Base-by-base conservation (phyloP, 2,329 filamentous ascomycete species). In the Ophioceras dolichostomum region DNA sequence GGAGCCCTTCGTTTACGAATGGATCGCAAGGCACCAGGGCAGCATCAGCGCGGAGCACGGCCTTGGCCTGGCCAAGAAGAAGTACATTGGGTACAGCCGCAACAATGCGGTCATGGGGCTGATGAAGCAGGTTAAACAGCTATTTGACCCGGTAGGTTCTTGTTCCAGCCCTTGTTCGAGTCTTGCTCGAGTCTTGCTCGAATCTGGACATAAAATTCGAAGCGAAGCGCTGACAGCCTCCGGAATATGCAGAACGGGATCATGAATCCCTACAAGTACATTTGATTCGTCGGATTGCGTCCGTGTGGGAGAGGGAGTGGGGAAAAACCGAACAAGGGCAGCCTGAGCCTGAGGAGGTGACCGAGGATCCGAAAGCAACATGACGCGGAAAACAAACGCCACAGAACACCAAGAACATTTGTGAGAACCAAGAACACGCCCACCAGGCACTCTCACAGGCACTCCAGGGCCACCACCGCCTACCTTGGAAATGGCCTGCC, bases 251-350 rank as follows among this genome's bases (percentile, higher is more conserved):
- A 94, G 86, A 94, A 94, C 49, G 88, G 87, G 34, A 96, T 96
- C 60, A 93, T 96, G 86, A 96, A 95, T 62, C 89, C 89, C 1
- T 96, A 96, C 68, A 96, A 96, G 64, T 96, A 95, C 58, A 82
- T 96, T 47, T 80, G 61, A 52, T 37, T 10, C 17, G 13, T 4
- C 14, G 8, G 21, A 21, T 12, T 10, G 19, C 16, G 8, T 7
- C 12, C 10, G 18, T 34, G 10, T 34, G 30, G 39, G 34, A 36
- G 27, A 22, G n/a, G n/a, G n/a, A n/a, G n/a, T n/a, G n/a, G n/a
- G n/a, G n/a, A n/a, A n/a, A n/a, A n/a, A n/a, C n/a, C n/a, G n/a
- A n/a, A n/a, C n/a, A n/a, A n/a, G n/a, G n/a, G n/a, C n/a, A n/a
- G n/a, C n/a, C n/a, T n/a, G n/a, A n/a, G n/a, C n/a, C n/a, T n/a